A percentile compares a stretch with the other conserved stretches of the same genome.
phyloP scores from a whole-genome alignment of 352 stramenopile genomes.

The Pythium diclinum region DNA sequence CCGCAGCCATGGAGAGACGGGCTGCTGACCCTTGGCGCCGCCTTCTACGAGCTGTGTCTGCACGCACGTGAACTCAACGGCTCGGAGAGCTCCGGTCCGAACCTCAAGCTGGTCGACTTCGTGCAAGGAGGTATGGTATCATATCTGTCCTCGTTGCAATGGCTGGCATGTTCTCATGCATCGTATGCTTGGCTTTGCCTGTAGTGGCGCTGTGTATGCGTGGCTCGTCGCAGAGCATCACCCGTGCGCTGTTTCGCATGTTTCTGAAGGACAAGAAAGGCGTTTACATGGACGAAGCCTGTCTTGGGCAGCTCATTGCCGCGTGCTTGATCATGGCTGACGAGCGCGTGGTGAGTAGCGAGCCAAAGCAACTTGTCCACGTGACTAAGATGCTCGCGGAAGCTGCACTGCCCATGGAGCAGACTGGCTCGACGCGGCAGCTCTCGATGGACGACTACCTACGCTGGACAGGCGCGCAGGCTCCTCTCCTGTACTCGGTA shows the following conservation, averaged over 20 bases:
- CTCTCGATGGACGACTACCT: constrained; percentile 61
- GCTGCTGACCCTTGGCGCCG: constrained; percentile 32
- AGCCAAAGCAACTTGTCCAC: constrained; percentile 31
- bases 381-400: constrained; percentile 42
- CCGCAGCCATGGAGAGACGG: constrained; percentile 29
- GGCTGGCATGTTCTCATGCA: neutral
- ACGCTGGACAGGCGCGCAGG: constrained; percentile 51
- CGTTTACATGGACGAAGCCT: constrained; percentile 33
- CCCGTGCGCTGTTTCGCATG: constrained; percentile 52
- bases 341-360: constrained; percentile 25
- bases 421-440: constrained; percentile 23
- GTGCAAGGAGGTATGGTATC: constrained; percentile 50
- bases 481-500: constrained; percentile 71
- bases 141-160: neutral
- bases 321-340: constrained; percentile 56
- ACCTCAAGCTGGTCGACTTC: constrained; percentile 49
- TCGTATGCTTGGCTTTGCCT: neutral
- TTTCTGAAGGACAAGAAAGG: constrained; percentile 39
- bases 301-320: constrained; percentile 46
- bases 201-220: constrained; percentile 69
- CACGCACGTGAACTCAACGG: constrained; percentile 29
- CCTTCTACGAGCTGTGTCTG: constrained; percentile 59
- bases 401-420: constrained; percentile 33
- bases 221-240: constrained; percentile 60
- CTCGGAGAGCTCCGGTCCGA: constrained; percentile 1